Base-by-base conservation (phyloP, 1,284 basidiomycete species). In the Blastosporella zonata region DNA sequence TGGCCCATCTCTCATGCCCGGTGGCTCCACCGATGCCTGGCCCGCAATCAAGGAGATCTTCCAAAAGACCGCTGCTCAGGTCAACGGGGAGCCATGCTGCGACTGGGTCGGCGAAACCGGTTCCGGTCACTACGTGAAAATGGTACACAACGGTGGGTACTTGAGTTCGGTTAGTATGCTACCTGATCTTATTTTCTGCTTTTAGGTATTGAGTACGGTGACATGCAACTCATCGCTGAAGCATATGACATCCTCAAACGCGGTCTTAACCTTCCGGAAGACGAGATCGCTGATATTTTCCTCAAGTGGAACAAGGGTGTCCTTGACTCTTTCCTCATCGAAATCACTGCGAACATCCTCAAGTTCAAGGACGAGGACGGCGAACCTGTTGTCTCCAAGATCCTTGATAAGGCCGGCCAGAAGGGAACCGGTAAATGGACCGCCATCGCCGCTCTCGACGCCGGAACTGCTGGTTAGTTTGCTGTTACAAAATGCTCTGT, bases 351-450 rank as follows among this genome's bases (percentile, higher is more conserved):
- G 60, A 90, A 95, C 70, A 94, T 97, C 68, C 86, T 97, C 67
- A 87, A 85, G 65, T 97, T 90, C 83, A 95, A 97, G 69, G 97
- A 99, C 67, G 87, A 91, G 52, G 96, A 99, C 68, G 96, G 95
- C 53, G 79, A 73, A 62, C 90, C 93, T 50, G 82, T 99, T 58
- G 84, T 99, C 57, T 79, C 77, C 65, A 99, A 99, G 77, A 97
- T 99, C 63, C 81, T 97, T 57, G 95, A 97, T 70, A 68, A 89
- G 65, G 97, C 97, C 56, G 97, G 96, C 52, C 97, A 99, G 73
- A 99, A 99, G 78, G 97, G 97, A 68, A 99, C 97, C 58, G 97
- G 97, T 53, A 99, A 99, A 75, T 99, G 97, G 97, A 99, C 97
- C 54, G 97, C 97, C 57, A 91, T 98, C 65, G 92, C 94, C 66